Percentiles rank a stretch among this genome's conserved stretches.
Conservation (phyloP, 1,284 basidiomycete species). For the Cutaneotrichosporon cutaneum region DNA sequence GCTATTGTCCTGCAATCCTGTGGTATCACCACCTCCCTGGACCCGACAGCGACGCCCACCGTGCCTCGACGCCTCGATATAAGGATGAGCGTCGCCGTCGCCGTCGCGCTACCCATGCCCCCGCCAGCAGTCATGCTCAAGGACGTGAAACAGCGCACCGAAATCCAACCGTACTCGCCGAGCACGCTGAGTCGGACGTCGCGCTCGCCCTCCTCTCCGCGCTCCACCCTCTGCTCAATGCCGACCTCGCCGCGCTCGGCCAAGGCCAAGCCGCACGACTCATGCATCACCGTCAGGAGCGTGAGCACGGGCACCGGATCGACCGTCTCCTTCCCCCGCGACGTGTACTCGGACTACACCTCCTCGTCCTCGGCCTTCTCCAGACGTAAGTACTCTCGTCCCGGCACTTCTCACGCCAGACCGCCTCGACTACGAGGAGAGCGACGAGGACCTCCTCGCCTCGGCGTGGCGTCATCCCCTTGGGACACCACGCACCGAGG, state of each 20-base stretch:
- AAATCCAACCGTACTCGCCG: background rate
- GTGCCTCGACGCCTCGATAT: background rate
- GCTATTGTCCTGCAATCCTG: no score
- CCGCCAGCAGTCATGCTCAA: background rate
- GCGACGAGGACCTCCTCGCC: background rate
- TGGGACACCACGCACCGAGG: background rate
- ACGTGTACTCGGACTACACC: background rate
- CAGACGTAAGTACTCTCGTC: background rate
- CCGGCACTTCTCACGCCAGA: background rate
- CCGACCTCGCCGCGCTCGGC: background rate
- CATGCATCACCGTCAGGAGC: background rate
- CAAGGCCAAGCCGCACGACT: background rate
- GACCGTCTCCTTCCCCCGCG: background rate
- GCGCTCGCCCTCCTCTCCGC: background rate
- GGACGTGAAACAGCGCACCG: background rate
- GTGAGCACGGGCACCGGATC: background rate
- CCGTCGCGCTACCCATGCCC: background rate
- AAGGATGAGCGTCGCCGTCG: background rate
- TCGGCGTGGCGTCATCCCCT: conserved; percentile 2
- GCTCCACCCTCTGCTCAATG: background rate
- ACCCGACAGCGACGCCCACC: background rate
- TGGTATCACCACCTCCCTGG: no score
- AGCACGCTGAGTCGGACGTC: background rate
- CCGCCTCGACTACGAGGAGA: background rate
- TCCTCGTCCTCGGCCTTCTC: background rate